Evolutionary conservation across 345 rosid genomes (phyloP), one percentile per base, ranked within the genome.

Genomic region (Eucalyptus marginata): DNA sequence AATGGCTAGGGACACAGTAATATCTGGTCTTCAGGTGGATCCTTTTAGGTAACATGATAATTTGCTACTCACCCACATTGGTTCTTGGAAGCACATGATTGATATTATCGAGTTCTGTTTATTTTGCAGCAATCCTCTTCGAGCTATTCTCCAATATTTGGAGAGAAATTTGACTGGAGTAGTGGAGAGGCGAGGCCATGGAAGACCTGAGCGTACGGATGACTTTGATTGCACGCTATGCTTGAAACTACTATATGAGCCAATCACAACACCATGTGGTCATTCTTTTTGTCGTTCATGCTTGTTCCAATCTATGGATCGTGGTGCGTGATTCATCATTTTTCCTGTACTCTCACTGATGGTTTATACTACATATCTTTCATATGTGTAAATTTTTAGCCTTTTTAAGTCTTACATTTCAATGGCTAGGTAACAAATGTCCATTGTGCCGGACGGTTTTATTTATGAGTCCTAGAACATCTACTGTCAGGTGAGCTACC

Each of bases 201-300:
- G 88, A 71, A 91, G 90, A 91, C 94, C 94, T 40, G 98, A 94
- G 89, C 95, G 94, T 27, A 91, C 94, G 24, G 99, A 96, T 94
- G 99, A 96, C 54, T 98, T 96, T 91, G 98, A 95, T 89, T 98
- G 99, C 93, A 97, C 97, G 6, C 94, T 98, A 71, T 98, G 99
- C 89, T 92, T 96, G 93, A 98, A 98, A 92, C 92, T 98, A 93
- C 91, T 98, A 49, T 95, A 93, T 91, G 97, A 96, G 68, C 99
- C 99, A 89, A 89, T 94, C 88, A 98, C 99, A 8, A 96, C 99
- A 89, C 95, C 99, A 20, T 98, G 99, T 86, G 99, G 99, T 88
- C 99, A 98, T 94, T 95, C 99, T 52, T 98, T 96, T 93, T 98
- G 99, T 92, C 95, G 96, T 49, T 92, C 97, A 66, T 98, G 99